phyloP scores from a whole-genome alignment of 345 rosid species.

The Rhodamnia argentea region DNA sequence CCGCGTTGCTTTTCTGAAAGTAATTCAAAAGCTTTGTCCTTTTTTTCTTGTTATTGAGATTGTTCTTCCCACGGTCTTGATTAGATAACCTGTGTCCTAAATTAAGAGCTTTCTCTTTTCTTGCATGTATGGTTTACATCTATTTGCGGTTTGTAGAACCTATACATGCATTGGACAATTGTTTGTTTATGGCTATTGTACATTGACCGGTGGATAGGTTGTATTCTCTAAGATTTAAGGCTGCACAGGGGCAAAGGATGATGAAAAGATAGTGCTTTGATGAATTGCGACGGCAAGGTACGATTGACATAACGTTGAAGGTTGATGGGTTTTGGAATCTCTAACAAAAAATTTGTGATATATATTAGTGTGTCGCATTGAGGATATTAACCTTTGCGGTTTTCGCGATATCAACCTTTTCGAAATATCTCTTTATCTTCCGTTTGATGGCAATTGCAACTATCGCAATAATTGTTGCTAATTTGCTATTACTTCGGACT shows the following conservation, averaged over 20 bases:
- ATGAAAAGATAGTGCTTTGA: neutral
- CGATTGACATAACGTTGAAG: neutral
- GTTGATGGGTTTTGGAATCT: neutral
- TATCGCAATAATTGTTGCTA: neutral
- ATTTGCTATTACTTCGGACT: neutral
- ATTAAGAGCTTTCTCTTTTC: neutral
- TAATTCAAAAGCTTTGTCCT: neutral
- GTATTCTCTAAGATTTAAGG: neutral
- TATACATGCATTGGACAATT: neutral
- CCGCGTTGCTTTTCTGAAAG: neutral
- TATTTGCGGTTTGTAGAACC: neutral
- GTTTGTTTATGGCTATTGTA: neutral
- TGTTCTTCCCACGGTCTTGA: neutral
- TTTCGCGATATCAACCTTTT: neutral
- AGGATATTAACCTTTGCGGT: neutral
- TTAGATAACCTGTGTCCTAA: neutral
- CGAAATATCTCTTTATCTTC: neutral
- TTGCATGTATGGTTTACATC: neutral
- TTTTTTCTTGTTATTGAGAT: neutral
- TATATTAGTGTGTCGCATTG: too few species aligned
- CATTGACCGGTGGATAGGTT: neutral
- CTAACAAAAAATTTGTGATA: too few species aligned
- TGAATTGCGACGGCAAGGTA: neutral
- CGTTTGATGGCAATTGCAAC: neutral
- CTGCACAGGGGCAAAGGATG: neutral